Evolutionary conservation across 1,139 yeast genomes (phyloP), one percentile per base, ranked within the genome.

Genomic region (Debaryomyces sp.): DNA sequence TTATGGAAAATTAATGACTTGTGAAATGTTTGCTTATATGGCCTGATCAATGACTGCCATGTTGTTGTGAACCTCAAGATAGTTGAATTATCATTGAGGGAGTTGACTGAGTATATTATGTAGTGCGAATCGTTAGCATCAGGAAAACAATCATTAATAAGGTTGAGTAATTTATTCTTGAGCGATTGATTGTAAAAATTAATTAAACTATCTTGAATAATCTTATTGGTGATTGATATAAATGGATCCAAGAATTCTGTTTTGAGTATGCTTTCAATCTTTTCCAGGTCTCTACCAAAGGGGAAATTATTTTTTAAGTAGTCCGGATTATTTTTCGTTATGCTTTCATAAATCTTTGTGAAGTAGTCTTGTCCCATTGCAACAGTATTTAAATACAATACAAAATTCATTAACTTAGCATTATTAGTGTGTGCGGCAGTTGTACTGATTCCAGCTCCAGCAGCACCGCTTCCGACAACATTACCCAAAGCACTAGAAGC

Each of bases 31-130:
- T 81, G 83, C 47, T 77, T 73, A 61, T 85, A 89, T 2, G 96
- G 96, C 6, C 73, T 67, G 50, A 89, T 77, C 43, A 89, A 60
- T 1, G 73, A 61, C 43, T 78, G 79, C 96, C 97, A 91, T 24
- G 80, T 80, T 15, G 66, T 68, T 21, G 81, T 71, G 58, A 90
- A 88, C 38, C 69, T 73, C 29, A 76, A 66, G 7, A 71, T 60
- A 7, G 60, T 52, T 5, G 66, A 38, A 8, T 66, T 65, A 47
- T 74, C 79, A 52, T 69, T 67, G 38, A 71, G 58, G 10, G 52
- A 50, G 40, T 58, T 54, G 13, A 71, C 53, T 1, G 77, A 67
- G 49, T 69, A 64, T 10, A 74, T 58, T 8, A 72, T 52, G 52
- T 70, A 75, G 47, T 66, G 64, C 2, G 67, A 52, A 13, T 74